A percentile compares a stretch with the other conserved stretches of the same genome.
These are phyloP conservation scores for Paramyrothecium sp. DNA, from an alignment of 2,329 filamentous ascomycete species.

Conservation along the genomic window DNA sequence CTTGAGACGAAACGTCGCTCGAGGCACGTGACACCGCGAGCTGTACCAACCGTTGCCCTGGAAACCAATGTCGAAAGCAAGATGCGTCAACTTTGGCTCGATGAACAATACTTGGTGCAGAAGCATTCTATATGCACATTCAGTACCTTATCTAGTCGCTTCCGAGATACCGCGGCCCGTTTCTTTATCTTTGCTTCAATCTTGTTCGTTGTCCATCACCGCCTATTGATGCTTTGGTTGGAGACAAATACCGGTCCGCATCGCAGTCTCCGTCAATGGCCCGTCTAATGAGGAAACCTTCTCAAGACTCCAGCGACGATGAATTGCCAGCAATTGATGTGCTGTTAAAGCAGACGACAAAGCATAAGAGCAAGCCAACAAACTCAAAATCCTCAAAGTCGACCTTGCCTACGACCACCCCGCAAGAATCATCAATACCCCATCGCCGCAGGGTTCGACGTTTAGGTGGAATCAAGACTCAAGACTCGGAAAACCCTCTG, in stretches of 20 bases:
- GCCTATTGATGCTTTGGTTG: background rate
- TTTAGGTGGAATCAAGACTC: constrained; percentile 17
- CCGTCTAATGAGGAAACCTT: constrained; percentile 19
- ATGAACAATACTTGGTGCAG: no score
- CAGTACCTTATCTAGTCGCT: no score
- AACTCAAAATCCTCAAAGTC: constrained; percentile 11
- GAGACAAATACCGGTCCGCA: background rate
- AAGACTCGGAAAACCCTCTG: constrained; percentile 23
- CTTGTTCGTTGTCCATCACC: no score
- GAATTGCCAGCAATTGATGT: constrained; percentile 39
- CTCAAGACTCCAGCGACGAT: constrained; percentile 33
- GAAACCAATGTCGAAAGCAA: no score
- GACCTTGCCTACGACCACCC: background rate
- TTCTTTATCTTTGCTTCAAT: no score
- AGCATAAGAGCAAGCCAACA: background rate
- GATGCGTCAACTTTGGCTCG: no score
- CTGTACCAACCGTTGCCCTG: no score
- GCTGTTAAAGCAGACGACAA: constrained; percentile 14
- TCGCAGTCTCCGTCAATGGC: constrained; percentile 18
- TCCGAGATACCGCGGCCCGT: no score
- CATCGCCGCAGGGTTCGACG: constrained; percentile 26
- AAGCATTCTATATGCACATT: no score
- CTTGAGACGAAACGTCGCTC: no score
- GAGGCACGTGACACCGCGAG: no score
- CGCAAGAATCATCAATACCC: background rate